Base-by-base conservation (phyloP, 257 asterid species). In the Haberlea rhodopensis region DNA sequence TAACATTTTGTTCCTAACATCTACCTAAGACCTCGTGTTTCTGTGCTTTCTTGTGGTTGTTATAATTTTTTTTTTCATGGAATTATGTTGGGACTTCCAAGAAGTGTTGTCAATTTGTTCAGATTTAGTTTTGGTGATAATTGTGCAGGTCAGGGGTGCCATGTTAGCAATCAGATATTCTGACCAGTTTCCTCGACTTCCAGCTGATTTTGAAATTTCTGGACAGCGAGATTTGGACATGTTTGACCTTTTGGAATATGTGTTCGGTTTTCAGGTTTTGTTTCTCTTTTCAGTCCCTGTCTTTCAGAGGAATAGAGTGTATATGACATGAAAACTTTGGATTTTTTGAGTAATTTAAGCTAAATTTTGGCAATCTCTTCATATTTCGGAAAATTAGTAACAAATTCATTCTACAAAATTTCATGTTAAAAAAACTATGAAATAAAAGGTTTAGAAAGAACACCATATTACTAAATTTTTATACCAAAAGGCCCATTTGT, bases 211-310 rank as follows among this genome's bases (percentile, higher is more conserved):
- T 84, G 84, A 84, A 73, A 69, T 78, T 65, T 70, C 86, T 72
- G 94, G 88, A 67, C 92, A 81, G 66, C 82, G 95, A 70, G 71
- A 81, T 40, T 37, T 73, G 85, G 99, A 92, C 77, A 89, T 92
- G 99, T 89, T 92, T 80, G 99, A 92, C 77, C 89, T 92, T 46
- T 76, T 92, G 85, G 96, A 89, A 79, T 87, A 74, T 62, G 94
- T 84, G 46, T 92, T 92, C 71, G 97, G 97, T 71, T 92, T 92
- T 74, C 99, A 92, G 97, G 98, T 91, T 65, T 60, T 68, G 55
- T 51, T 57, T 57, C 70, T 71, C 29, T 51, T 15, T 40, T 59
- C 34, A 27, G 21, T 31, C 63, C 29, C 65, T 53, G 1, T 52
- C 18, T 49, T 23, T 54, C 11, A 53, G 29, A 22, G 20, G 55